These are phyloP conservation scores for Dipodascus albidus DNA, from an alignment of 805 yeast species.

Conservation along the genomic window DNA sequence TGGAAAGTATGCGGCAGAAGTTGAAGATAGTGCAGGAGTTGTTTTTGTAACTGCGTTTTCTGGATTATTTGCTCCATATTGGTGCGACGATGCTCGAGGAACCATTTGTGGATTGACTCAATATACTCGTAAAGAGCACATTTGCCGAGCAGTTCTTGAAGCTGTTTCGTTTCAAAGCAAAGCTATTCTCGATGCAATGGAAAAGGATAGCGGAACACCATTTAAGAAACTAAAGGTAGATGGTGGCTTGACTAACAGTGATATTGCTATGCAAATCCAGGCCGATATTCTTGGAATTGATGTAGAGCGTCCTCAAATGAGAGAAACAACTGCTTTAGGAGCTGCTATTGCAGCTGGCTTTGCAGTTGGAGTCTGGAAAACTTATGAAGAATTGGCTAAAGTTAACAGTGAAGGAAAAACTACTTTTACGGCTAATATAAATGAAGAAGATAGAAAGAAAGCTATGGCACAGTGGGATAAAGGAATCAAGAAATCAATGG, in stretches of 20 bases:
- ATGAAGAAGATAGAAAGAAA: slow-evolving; percentile 45
- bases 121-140: slow-evolving; percentile 78
- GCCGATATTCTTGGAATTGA: slow-evolving; percentile 84
- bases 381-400: slow-evolving; percentile 50
- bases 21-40: slow-evolving; percentile 76
- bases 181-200: slow-evolving; percentile 85
- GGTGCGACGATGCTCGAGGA: slow-evolving; percentile 90
- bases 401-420: slow-evolving; percentile 20
- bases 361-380: slow-evolving; percentile 59
- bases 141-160: slow-evolving; percentile 89
- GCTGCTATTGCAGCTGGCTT: slow-evolving; percentile 95
- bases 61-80: slow-evolving; percentile 90
- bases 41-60: slow-evolving; percentile 92
- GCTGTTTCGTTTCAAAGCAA: slow-evolving; percentile 92
- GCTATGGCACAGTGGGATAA: slow-evolving; percentile 72
- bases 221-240: slow-evolving; percentile 50
- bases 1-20: slow-evolving; percentile 81
- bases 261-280: slow-evolving; percentile 88
- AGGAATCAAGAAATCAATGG: slow-evolving; percentile 69
- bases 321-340: slow-evolving; percentile 92
- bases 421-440: slow-evolving; percentile 28
- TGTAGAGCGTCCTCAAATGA: slow-evolving; percentile 66
- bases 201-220: slow-evolving; percentile 60
- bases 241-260: slow-evolving; percentile 91
- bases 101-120: slow-evolving; percentile 89